Conservation (phyloP, 805 yeast genomes). For the Metschnikowia santaceciliae region DNA sequence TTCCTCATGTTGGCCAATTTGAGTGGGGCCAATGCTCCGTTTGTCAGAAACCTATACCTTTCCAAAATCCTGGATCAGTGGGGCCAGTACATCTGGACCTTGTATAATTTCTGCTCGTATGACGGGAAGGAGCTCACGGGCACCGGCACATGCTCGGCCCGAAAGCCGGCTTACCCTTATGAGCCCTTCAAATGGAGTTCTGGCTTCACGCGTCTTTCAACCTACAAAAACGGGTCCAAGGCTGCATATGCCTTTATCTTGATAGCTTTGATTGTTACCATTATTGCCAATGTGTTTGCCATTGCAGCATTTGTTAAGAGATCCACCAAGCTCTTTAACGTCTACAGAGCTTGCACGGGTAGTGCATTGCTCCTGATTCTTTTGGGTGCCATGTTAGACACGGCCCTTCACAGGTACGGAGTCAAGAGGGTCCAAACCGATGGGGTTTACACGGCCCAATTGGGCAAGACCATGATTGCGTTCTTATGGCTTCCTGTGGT, state of each 20-base stretch:
- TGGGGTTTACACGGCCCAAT: slow-evolving; percentile 8
- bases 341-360: slow-evolving; percentile 5
- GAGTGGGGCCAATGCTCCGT: slow-evolving; percentile 13
- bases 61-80: slow-evolving; percentile 8
- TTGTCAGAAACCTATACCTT: slow-evolving; percentile 11
- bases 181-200: slow-evolving; percentile 13
- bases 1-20: slow-evolving; percentile 13
- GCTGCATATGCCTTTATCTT: slow-evolving; percentile 10
- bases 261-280: slow-evolving; percentile 7
- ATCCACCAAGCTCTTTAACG: slow-evolving; percentile 2
- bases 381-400: slow-evolving; percentile 8
- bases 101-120: slow-evolving; percentile 11
- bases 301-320: slow-evolving; percentile 6
- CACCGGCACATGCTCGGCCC: slow-evolving; percentile 9
- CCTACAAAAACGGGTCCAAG: slow-evolving; percentile 7
- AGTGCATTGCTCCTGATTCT: slow-evolving; percentile 8
- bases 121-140: slow-evolving; percentile 8
- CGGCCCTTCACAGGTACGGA: slow-evolving; percentile 10
- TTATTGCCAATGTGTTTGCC: slow-evolving; percentile 3
- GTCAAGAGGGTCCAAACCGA: slow-evolving; percentile 5
- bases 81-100: slow-evolving; percentile 11
- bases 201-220: slow-evolving; percentile 2
- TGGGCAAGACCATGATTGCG: slow-evolving; percentile 13
- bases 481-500: slow-evolving; percentile 11
- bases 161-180: slow-evolving; percentile 10